Percentiles rank a stretch among this genome's conserved stretches.
Conservation (phyloP, 495 filamentous ascomycete genomes). For the Penicillium pancosmium region DNA sequence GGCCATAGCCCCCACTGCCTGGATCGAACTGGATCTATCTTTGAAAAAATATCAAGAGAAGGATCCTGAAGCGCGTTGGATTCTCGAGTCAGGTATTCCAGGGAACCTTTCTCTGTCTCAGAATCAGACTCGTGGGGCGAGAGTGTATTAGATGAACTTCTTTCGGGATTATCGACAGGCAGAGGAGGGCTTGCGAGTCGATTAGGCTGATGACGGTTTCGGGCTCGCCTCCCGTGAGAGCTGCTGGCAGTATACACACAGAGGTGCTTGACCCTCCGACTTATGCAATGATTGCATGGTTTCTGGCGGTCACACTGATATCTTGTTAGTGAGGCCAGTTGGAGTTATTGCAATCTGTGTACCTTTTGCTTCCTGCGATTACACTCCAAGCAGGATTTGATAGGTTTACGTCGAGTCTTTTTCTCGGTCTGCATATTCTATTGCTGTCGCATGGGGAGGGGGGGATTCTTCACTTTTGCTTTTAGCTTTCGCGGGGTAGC, state of each 20-base stretch:
- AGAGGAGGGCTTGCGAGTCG: background rate
- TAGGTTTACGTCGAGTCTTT: constrained; percentile 2
- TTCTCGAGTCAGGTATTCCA: background rate
- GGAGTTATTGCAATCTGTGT: background rate
- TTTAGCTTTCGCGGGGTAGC: constrained; percentile 5
- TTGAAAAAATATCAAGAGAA: background rate
- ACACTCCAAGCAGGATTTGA: constrained; percentile 5
- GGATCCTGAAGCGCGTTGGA: background rate
- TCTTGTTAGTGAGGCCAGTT: background rate
- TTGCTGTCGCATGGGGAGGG: background rate
- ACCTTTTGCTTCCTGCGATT: constrained; percentile 5
- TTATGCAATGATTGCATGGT: constrained; percentile 2
- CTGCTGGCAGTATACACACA: background rate
- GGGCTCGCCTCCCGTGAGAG: background rate
- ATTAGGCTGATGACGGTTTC: background rate
- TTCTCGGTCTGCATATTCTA: constrained; percentile 1
- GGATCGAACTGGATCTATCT: background rate
- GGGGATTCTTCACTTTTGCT: background rate
- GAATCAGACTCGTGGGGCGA: background rate
- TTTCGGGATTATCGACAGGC: background rate
- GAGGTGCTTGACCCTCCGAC: constrained; percentile 1
- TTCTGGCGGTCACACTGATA: constrained; percentile 1
- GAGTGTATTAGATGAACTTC: constrained; percentile 1
- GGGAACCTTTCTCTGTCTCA: background rate
- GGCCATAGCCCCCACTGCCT: background rate